Evolutionary conservation across 257 asterid species (phyloP).

Genomic region (Solanum commersonii): DNA sequence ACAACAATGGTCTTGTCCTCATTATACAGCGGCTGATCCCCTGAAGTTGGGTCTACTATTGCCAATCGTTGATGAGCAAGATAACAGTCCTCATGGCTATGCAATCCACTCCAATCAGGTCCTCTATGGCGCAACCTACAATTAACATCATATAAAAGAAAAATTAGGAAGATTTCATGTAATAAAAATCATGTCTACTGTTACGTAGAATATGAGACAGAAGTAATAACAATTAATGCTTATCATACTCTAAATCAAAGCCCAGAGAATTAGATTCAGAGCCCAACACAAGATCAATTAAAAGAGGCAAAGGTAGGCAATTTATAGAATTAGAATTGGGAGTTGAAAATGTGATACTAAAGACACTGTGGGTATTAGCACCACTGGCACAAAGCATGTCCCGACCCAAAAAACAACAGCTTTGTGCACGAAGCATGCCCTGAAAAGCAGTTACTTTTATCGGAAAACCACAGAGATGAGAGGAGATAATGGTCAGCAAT

Average conservation of each 20-base stretch:
- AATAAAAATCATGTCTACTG: neutral
- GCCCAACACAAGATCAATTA: neutral
- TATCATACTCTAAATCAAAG: neutral
- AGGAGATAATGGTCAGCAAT: neutral
- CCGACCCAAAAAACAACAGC: neutral
- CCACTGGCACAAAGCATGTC: neutral
- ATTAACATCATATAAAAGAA: constrained; percentile 5
- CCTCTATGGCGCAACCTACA: constrained; percentile 94
- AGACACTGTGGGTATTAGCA: neutral
- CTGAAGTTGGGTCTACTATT: constrained; percentile 90
- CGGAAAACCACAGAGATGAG: neutral
- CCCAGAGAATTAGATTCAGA: neutral
- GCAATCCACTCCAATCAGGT: constrained; percentile 99
- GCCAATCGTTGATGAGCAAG: constrained; percentile 97
- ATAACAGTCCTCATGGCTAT: constrained; percentile 65
- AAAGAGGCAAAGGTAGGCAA: neutral
- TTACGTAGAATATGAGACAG: neutral
- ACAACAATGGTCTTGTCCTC: constrained; percentile 91
- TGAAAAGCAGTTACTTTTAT: neutral
- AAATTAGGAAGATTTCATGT: neutral
- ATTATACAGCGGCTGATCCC: constrained; percentile 95
- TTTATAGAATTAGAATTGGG: neutral
- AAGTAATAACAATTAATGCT: neutral
- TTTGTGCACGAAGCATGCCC: neutral
- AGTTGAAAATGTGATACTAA: neutral